Conservation (phyloP, 164 flowering plant genomes). For the Aristolochia fimbriata region DNA sequence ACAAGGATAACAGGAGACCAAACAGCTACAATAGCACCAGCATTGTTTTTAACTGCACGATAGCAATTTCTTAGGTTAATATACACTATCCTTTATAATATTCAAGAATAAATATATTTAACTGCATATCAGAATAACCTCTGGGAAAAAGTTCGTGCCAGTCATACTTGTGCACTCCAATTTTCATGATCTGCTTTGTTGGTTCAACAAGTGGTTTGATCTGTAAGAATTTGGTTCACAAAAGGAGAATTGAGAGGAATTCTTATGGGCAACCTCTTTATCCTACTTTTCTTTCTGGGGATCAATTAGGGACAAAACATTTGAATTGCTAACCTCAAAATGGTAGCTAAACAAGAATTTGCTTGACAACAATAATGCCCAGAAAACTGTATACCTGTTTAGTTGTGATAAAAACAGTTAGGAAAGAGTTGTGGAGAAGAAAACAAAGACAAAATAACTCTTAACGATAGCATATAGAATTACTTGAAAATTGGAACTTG, state of each 20-base stretch:
- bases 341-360: conserved; percentile 78
- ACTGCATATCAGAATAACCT: conserved; percentile 28
- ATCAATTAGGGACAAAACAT: too few relatives aligned
- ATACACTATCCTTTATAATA: too few relatives aligned
- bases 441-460: conserved; percentile 1
- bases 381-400: conserved; percentile 69
- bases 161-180: conserved; percentile 51
- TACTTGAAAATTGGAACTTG: conserved; percentile 67
- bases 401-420: conserved; percentile 4
- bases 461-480: conserved; percentile 4
- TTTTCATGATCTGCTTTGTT: conserved; percentile 67
- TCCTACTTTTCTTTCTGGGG: too few relatives aligned
- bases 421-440: conserved; percentile 6
- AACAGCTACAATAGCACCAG: conserved; percentile 80
- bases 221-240: conserved; percentile 28
- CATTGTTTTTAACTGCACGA: conserved; percentile 68
- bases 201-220: conserved; percentile 85
- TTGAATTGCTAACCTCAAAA: conserved; percentile 49
- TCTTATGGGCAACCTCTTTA: too few relatives aligned
- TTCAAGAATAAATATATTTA: too few relatives aligned
- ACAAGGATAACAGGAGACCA: conserved; percentile 94
- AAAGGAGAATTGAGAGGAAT: not conserved
- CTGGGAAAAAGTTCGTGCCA: conserved; percentile 91
- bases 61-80: not conserved
- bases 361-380: conserved; percentile 59